Evolutionary conservation across 768 basidiomycete species (phyloP).

Genomic region (Cubamyces lactineus): DNA sequence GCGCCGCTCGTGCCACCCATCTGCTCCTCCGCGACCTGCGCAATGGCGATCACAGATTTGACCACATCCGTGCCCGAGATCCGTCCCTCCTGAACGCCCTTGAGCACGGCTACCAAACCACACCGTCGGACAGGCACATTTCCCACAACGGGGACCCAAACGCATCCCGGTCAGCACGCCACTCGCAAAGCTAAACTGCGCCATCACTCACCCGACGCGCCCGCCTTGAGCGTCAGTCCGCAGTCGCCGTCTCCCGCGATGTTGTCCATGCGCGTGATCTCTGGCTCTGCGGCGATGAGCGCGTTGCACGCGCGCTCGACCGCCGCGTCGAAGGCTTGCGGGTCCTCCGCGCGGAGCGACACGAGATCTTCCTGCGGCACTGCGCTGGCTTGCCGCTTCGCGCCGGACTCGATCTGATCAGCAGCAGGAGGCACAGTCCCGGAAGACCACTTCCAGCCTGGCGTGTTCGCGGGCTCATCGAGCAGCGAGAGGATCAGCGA

Average conservation of each 20-base stretch:
- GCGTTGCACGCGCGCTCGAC: slow-evolving; percentile 64
- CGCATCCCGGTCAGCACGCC: too few relatives aligned
- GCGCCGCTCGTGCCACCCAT: slow-evolving; percentile 96
- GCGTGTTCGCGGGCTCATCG: slow-evolving; percentile 66
- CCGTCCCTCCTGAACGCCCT: slow-evolving; percentile 54
- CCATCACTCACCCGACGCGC: slow-evolving; percentile 62
- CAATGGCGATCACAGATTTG: slow-evolving; percentile 64
- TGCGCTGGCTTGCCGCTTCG: slow-evolving; percentile 19
- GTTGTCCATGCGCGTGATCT: slow-evolving; percentile 89
- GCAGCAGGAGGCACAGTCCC: slow-evolving; percentile 41
- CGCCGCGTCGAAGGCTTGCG: slow-evolving; percentile 53
- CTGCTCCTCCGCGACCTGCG: slow-evolving; percentile 74
- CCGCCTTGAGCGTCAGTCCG: slow-evolving; percentile 70
- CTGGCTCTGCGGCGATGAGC: slow-evolving; percentile 78
- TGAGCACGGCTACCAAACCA: slow-evolving; percentile 56
- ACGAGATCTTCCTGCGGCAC: slow-evolving; percentile 5
- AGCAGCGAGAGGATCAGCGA: slow-evolving; percentile 62
- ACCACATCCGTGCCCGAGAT: slow-evolving; percentile 70
- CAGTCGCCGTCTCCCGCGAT: slow-evolving; percentile 92
- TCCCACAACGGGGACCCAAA: too few relatives aligned
- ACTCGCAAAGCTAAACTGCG: slow-evolving; percentile 9
- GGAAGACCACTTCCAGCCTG: slow-evolving; percentile 87
- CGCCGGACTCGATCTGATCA: slow-evolving; percentile 17
- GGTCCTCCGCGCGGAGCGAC: slow-evolving; percentile 45
- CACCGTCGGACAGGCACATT: too few relatives aligned